A percentile compares a stretch with the other conserved stretches of the same genome.
These are phyloP conservation scores for Hibiscus trionum DNA, from an alignment of 345 rosid genomes.

Conservation along the genomic window DNA sequence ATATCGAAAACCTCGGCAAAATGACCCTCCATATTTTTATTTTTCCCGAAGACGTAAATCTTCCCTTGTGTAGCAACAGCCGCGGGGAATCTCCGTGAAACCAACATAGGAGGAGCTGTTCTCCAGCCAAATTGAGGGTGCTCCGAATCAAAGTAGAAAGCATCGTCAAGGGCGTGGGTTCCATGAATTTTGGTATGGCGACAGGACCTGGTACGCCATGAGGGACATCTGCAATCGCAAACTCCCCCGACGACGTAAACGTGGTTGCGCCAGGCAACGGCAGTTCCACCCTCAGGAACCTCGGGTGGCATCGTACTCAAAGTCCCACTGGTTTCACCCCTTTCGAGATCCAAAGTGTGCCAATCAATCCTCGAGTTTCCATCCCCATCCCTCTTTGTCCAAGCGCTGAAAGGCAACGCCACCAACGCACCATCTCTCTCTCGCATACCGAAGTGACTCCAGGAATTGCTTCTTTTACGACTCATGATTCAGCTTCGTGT, in stretches of 20 bases:
- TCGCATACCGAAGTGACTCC: not conserved
- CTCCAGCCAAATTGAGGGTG: not conserved
- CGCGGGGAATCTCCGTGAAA: not conserved
- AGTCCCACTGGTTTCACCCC: not conserved
- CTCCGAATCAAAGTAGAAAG: not conserved
- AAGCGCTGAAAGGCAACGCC: not conserved
- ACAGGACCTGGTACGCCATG: no score
- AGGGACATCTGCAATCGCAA: no score
- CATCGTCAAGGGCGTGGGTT: not conserved
- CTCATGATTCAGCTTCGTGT: not conserved
- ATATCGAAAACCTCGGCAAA: not conserved
- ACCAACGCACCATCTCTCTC: not conserved
- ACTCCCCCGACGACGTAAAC: not conserved
- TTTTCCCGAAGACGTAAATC: not conserved
- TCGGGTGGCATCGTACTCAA: not conserved
- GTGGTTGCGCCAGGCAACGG: not conserved
- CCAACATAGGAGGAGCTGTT: not conserved
- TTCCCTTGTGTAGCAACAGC: not conserved
- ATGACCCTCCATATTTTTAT: no score
- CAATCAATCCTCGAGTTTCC: not conserved
- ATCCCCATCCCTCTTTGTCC: not conserved
- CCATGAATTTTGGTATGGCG: no score
- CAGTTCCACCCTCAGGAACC: accelerated
- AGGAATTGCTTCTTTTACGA: not conserved
- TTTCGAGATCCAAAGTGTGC: not conserved